Evolutionary conservation across 169 alveolate genomes (phyloP), one percentile per base, ranked within the genome.

Genomic region (Plasmodium vinckei): DNA sequence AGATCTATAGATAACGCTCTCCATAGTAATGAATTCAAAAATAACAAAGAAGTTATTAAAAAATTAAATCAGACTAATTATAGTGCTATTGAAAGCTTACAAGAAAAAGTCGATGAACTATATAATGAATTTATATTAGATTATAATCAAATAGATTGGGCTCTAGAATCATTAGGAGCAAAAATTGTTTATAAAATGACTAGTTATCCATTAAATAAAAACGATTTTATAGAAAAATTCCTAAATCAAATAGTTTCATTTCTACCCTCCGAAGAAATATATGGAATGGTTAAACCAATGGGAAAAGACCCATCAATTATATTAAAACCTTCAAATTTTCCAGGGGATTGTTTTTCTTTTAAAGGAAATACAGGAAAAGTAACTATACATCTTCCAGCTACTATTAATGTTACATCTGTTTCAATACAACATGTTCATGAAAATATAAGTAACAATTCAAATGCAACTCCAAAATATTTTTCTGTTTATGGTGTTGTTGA

Each of bases 271-370:
- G 90, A 82, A 82, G 90, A 82, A 67, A 82, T 82, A 53, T 82
- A 82, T 27, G 90, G 90, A 54, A 82, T 82, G 90, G 68, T 82
- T 47, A 82, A 82, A 57, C 90, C 90, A 46, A 82, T 82, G 90
- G 90, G 90, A 0, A 82, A 82, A 56, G 90, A 82, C 47, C 90
- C 90, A 7, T 54, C 90, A 67, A 82, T 82, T 47, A 68, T 82
- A 21, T 67, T 82, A 54, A 82, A 53, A 47, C 90, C 90, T 53
- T 33, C 79, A 21, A 82, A 82, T 56, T 82, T 67, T 47, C 90
- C 90, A 67, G 90, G 90, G 4, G 90, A 82, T 49, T 82, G 90
- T 67, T 82, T 82, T 70, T 82, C 90, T 47, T 82, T 82, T 71
- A 67, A 67, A 33, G 90, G 90, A 13, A 54, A 60, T 56, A 65